phyloP scores from a whole-genome alignment of 345 rosid species.

The Eucalyptus pauciflora region DNA sequence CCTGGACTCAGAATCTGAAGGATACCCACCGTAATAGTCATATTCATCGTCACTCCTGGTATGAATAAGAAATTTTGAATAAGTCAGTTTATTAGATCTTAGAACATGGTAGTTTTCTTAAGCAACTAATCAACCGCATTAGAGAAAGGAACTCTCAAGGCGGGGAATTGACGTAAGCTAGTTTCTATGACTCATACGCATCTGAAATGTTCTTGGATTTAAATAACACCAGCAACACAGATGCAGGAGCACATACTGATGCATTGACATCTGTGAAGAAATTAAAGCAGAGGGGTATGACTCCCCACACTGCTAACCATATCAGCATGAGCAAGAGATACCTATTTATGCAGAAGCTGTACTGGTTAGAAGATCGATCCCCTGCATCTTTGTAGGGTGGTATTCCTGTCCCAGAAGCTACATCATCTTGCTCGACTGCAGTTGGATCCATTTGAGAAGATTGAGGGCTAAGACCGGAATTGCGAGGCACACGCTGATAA shows the following conservation, averaged over 20 bases:
- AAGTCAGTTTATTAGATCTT: not conserved
- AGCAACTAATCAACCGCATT: not conserved
- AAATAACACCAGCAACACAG: not conserved
- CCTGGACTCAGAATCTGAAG: constrained; percentile 43
- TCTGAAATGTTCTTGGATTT: not conserved
- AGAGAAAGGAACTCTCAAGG: not conserved
- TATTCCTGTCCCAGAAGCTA: constrained; percentile 16
- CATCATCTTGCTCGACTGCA: constrained; percentile 23
- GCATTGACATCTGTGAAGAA: not conserved
- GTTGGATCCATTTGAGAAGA: constrained; percentile 37
- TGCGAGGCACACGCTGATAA: constrained; percentile 37
- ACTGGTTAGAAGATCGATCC: constrained; percentile 36
- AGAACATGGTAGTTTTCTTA: not conserved
- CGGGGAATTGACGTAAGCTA: not conserved
- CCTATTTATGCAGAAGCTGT: constrained; percentile 54
- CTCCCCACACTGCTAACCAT: not conserved
- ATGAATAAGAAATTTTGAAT: not conserved
- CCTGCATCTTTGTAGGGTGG: constrained; percentile 16
- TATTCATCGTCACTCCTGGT: constrained; percentile 84
- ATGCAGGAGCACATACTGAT: not conserved
- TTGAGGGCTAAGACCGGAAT: constrained; percentile 24
- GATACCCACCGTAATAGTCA: constrained; percentile 50
- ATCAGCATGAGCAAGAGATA: not conserved
- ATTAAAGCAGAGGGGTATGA: not conserved
- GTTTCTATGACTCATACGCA: not conserved